Base-by-base conservation (phyloP, 805 yeast species). In the Metschnikowia santaceciliae region DNA sequence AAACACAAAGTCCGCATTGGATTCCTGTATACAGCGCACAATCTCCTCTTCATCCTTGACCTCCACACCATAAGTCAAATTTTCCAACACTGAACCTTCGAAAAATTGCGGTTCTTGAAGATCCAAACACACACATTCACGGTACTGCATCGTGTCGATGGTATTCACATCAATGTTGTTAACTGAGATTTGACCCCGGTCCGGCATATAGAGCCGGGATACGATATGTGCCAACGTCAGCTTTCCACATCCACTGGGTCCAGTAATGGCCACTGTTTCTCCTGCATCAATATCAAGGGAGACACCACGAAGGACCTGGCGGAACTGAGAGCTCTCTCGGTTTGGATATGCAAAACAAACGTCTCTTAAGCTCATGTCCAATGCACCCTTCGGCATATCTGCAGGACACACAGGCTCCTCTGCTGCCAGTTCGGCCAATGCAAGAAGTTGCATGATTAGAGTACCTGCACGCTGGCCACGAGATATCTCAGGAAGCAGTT, bases 181-280 rank as follows among this genome's bases (percentile, higher is more conserved):
- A 7, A 86, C 54, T 8, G 62, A 59, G 2, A 86, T 67, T 0
- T 68, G 48, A 0, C 80, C 77, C 0, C 67, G 55, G 2, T 67
- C 56, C 2, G 75, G 68, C 1, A 63, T 64, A 53, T 81, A 81
- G 1, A 91, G 65, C 46, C 85, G 71, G 1, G 83, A 66, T 0
- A 91, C 55, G 11, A 91, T 58, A 1, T 76, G 71, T 0, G 82
- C 67, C 1, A 92, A 54, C 0, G 98, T 90, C 0, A 97, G 86
- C 66, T 94, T 94, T 0, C 99, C 99, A 13, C 86, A 78, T 0
- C 99, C 99, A 1, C 97, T 88, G 34, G 79, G 82, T 0, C 99
- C 99, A 3, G 84, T 80, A 1, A 94, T 66, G 0, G 88, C 94
- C 19, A 86, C 71, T 0, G 79, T 71, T 50, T 81, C 80, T 17